Evolutionary conservation across 768 basidiomycete genomes (phyloP).

Genomic region (Russula griseocarnosa): DNA sequence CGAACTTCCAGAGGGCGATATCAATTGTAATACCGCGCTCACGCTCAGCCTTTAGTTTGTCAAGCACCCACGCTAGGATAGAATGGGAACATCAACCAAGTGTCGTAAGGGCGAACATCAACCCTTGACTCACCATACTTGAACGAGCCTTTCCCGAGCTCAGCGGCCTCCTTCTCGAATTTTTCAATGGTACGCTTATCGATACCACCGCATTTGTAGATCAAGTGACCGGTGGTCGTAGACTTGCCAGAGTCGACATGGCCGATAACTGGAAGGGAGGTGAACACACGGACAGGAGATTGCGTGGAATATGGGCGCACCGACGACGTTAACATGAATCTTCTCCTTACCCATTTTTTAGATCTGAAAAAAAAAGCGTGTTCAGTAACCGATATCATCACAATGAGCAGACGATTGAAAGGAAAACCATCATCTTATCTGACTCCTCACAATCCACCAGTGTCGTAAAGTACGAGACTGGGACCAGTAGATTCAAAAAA

Average conservation of each 20-base stretch:
- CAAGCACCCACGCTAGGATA: conserved; percentile 91
- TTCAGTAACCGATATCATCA: conserved; percentile 16
- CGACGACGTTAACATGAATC: conserved; percentile 96
- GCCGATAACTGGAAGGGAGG: conserved; percentile 71
- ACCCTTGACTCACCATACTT: conserved; percentile 71
- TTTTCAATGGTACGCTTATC: conserved; percentile 99
- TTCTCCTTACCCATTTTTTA: conserved; percentile 95
- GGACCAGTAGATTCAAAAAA: conserved; percentile 13
- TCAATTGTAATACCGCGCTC: conserved; percentile 99
- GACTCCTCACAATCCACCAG: conserved; percentile 21
- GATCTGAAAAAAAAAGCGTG: conserved; percentile 39
- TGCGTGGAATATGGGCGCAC: conserved; percentile 45
- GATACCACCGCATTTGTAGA: conserved; percentile 99
- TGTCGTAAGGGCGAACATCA: conserved; percentile 10
- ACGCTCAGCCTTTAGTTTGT: conserved; percentile 99
- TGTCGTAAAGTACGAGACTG: conserved; percentile 10
- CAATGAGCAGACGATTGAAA: background rate
- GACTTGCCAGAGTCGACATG: conserved; percentile 99
- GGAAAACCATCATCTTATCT: conserved; percentile 25
- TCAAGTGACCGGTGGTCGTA: conserved; percentile 99
- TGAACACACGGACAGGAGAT: conserved; percentile 32
- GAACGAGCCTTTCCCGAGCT: conserved; percentile 99
- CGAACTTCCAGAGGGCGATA: conserved; percentile 99
- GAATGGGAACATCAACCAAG: conserved; percentile 31
- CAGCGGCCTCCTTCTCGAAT: conserved; percentile 99